Base-by-base conservation (phyloP, 2,329 filamentous ascomycete genomes). In the Pestalotiopsis sp. region DNA sequence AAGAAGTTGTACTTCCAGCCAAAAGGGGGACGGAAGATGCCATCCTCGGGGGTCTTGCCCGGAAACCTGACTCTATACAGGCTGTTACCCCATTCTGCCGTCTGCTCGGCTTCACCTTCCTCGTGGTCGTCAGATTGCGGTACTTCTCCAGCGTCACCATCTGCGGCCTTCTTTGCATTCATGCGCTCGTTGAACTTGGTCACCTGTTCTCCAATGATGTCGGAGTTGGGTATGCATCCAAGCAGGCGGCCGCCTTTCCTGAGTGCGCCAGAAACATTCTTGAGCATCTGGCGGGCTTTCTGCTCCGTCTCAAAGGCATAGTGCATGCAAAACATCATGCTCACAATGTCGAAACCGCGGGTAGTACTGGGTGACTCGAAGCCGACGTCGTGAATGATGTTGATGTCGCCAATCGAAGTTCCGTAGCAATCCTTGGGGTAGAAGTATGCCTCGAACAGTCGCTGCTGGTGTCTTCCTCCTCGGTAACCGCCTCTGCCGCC, bases 291-390 rank as follows among this genome's bases (percentile, higher is more conserved):
- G 59, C 94, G 90, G 2, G 95, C 94, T 80, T 97, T 97, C 62
- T 90, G 88, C 80, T 99, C 95, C 66, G 86, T 93, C 83, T 98
- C 96, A 74, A 98, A 99, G 5, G 96, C 95, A 79, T 99, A 99
- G 82, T 99, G 96, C 90, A 99, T 96, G 76, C 94, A 97, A 80
- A 99, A 99, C 96, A 99, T 99, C 89, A 97, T 97, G 77, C 92
- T 94, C 71, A 99, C 95, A 57, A 98, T 93, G 78, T 99, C 96
- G 75, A 98, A 99, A 3, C 95, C 95, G 67, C 92, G 92, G 66
- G 89, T 89, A 70, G 88, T 87, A 90, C 92, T 82, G 84, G 93
- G 75, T 83, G 91, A 91, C 76, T 97, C 93, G 74, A 97, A 97
- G 25, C 96, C 96, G 38, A 99, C 94, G 68, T 97, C 89, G 63